phyloP scores from a whole-genome alignment of 176 grass and related monocot genomes.

The Hordeum marinum region DNA sequence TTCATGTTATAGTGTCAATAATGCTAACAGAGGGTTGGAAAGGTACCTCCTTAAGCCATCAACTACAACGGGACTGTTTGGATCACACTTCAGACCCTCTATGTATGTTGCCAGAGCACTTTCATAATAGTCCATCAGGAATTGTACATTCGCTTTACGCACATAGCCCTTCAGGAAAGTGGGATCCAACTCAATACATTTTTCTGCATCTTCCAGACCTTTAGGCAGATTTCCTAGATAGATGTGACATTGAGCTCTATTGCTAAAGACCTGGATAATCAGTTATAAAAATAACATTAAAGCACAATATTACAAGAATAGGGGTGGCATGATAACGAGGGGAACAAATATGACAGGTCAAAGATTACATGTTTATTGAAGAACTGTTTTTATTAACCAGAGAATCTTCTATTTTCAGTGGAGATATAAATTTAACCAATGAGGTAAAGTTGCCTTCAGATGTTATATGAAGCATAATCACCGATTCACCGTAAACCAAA shows the following conservation, averaged over 20 bases:
- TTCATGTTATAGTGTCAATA: conserved; percentile 4
- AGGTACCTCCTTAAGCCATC: conserved; percentile 53
- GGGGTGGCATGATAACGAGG: neutral
- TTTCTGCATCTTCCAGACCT: conserved; percentile 56
- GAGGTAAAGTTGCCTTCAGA: neutral
- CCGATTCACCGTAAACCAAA: neutral
- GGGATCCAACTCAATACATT: conserved; percentile 55
- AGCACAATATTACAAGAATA: neutral
- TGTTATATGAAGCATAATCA: neutral
- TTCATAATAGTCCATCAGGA: conserved; percentile 43
- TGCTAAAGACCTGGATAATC: conserved; percentile 43
- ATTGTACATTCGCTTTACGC: conserved; percentile 43
- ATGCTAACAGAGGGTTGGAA: neutral
- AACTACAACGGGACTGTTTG: conserved; percentile 46
- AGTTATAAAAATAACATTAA: neutral
- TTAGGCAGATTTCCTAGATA: conserved; percentile 38
- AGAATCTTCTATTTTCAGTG: neutral
- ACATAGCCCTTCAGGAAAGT: conserved; percentile 52
- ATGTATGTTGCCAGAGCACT: conserved; percentile 45
- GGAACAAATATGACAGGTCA: neutral
- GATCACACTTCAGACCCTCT: conserved; percentile 60
- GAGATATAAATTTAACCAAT: neutral
- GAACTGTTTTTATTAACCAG: neutral
- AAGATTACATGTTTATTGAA: neutral
- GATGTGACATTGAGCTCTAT: conserved; percentile 52